phyloP scores from a whole-genome alignment of 495 filamentous ascomycete genomes.

The Stereocaulon alpinum region DNA sequence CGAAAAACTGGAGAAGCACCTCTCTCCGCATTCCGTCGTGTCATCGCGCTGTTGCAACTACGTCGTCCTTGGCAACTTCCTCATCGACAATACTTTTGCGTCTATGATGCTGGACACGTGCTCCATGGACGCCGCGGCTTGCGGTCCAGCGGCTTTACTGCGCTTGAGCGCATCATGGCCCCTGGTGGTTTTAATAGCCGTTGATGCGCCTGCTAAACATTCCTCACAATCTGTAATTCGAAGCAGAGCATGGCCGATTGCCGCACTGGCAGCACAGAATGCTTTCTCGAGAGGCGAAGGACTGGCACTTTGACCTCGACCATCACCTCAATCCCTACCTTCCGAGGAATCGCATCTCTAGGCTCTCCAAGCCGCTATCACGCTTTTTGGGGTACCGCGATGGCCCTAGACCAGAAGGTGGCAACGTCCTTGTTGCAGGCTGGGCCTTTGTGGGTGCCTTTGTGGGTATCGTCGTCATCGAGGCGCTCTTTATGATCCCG shows the following conservation, averaged over 20 bases:
- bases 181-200: background rate
- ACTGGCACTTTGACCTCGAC: conserved; percentile 57
- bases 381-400: conserved; percentile 44
- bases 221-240: background rate
- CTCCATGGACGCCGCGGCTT: background rate
- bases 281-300: conserved; percentile 15
- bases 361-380: conserved; percentile 36
- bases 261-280: conserved; percentile 5
- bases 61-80: background rate
- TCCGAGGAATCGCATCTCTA: conserved; percentile 38
- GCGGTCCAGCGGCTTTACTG: background rate
- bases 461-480: conserved; percentile 36
- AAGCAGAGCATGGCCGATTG: background rate
- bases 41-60: conserved; percentile 5
- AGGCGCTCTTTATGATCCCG: conserved; percentile 27
- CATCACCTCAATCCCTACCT: conserved; percentile 50
- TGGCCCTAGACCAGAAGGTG: conserved; percentile 26
- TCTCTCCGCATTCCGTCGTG: background rate
- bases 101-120: background rate
- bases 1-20: background rate
- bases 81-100: background rate
- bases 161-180: background rate
- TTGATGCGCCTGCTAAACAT: background rate
- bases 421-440: conserved; percentile 40
- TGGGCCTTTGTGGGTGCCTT: conserved; percentile 49